Conservation (phyloP, 2,329 filamentous ascomycete genomes). For the Cyclaneusma minus region DNA sequence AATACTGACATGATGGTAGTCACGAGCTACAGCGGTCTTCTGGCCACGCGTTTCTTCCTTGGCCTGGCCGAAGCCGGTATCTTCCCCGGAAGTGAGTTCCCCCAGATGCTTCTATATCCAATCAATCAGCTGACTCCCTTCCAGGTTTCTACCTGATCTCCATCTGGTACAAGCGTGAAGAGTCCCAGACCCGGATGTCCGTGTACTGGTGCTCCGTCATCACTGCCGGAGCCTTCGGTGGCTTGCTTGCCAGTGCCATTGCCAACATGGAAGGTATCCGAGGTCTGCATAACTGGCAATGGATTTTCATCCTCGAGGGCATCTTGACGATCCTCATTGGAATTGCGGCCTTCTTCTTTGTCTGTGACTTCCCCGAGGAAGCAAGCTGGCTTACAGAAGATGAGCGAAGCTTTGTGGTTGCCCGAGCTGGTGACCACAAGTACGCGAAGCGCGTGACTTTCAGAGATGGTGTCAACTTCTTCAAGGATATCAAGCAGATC, state of each 20-base stretch:
- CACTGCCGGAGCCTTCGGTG: too few species aligned
- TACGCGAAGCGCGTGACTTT: background rate
- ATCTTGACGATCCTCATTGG: constrained; percentile 26
- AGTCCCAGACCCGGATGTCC: constrained; percentile 41
- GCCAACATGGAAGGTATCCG: constrained; percentile 26
- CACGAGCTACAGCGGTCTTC: constrained; percentile 64
- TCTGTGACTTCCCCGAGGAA: constrained; percentile 5
- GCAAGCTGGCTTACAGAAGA: constrained; percentile 6
- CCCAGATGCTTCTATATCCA: constrained; percentile 42
- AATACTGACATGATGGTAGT: too few species aligned
- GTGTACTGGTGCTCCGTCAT: too few species aligned
- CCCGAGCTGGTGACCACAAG: constrained; percentile 2
- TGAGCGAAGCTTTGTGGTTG: constrained; percentile 7
- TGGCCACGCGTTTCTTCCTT: constrained; percentile 72
- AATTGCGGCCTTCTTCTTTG: constrained; percentile 24
- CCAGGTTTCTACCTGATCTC: too few species aligned
- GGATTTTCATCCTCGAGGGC: constrained; percentile 36
- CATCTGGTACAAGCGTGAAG: constrained; percentile 38
- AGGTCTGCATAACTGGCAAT: constrained; percentile 28
- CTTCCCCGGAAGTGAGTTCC: too few species aligned
- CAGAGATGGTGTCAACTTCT: background rate
- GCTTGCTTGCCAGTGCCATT: constrained; percentile 27
- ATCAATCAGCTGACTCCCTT: constrained; percentile 43
- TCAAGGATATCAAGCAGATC: background rate
- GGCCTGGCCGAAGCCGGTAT: constrained; percentile 58